Evolutionary conservation across 768 basidiomycete species (phyloP).

Genomic region (Hysterangium stoloniferum): DNA sequence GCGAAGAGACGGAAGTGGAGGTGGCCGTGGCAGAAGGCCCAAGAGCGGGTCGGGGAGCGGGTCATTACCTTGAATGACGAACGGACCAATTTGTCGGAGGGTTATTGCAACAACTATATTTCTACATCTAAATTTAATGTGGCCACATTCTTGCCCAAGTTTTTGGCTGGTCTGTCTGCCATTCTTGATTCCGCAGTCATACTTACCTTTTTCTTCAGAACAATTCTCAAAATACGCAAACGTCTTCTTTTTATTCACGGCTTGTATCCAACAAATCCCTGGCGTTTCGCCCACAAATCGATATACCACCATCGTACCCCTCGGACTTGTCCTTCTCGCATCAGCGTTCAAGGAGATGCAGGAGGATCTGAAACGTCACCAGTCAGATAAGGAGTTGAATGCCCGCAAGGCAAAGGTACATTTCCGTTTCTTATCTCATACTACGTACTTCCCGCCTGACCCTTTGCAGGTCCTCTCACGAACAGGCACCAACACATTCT

Average conservation of each 20-base stretch:
- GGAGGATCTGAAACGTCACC: constrained; percentile 96
- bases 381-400: constrained; percentile 89
- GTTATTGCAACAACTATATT: constrained; percentile 75
- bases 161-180: constrained; percentile 65
- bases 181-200: not conserved
- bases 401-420: constrained; percentile 60
- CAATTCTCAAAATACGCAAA: constrained; percentile 99
- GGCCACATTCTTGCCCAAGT: constrained; percentile 84
- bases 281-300: constrained; percentile 93
- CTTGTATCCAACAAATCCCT: constrained; percentile 95
- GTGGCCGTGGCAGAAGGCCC: constrained; percentile 79
- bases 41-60: constrained; percentile 62
- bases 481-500: constrained; percentile 43
- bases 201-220: constrained; percentile 40
- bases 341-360: constrained; percentile 94
- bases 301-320: constrained; percentile 91
- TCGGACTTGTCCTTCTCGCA: constrained; percentile 80
- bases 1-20: constrained; percentile 44
- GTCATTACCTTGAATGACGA: constrained; percentile 78
- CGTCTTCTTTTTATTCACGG: constrained; percentile 96
- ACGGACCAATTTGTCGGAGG: constrained; percentile 45
- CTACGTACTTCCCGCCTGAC: no score
- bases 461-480: constrained; percentile 2
- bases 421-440: constrained; percentile 44
- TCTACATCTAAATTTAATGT: constrained; percentile 94